A percentile compares a stretch with the other conserved stretches of the same genome.
Evolutionary conservation across 2,329 filamentous ascomycete genomes (phyloP).

Genomic region (Aspergillus pseudoglaucus): DNA sequence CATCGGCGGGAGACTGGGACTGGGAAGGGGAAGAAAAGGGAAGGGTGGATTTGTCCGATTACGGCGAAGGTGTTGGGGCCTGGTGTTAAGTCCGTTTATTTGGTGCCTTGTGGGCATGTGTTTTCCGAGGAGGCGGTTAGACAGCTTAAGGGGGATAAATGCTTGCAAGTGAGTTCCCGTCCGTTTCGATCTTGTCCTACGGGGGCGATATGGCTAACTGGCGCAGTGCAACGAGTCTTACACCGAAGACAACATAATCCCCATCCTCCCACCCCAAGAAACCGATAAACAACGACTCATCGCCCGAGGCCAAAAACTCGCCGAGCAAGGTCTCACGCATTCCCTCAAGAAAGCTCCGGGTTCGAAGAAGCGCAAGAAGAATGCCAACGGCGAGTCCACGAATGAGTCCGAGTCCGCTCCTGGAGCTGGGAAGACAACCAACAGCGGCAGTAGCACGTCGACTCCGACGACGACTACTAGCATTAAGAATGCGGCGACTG

Average conservation of each 20-base stretch:
- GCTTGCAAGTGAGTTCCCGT: conserved; percentile 43
- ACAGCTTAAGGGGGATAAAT: conserved; percentile 63
- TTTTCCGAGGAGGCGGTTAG: conserved; percentile 82
- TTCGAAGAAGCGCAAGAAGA: conserved; percentile 70
- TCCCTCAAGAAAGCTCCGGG: conserved; percentile 72
- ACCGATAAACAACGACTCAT: conserved; percentile 64
- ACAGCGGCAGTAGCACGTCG: conserved; percentile 23
- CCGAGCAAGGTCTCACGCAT: conserved; percentile 69
- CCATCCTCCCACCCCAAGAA: conserved; percentile 67
- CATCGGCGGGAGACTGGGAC: conserved; percentile 34
- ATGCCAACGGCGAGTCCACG: conserved; percentile 34
- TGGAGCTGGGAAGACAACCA: conserved; percentile 8
- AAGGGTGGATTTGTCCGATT: conserved; percentile 75
- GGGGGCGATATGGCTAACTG: conserved; percentile 1
- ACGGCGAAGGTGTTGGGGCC: conserved; percentile 82
- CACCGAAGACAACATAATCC: conserved; percentile 67
- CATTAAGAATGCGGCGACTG: conserved; percentile 85
- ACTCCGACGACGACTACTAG: conserved; percentile 38
- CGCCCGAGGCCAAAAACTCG: conserved; percentile 61
- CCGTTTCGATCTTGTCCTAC: neutral
- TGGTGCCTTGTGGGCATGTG: conserved; percentile 92
- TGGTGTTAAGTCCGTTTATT: conserved; percentile 70
- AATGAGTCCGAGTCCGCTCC: conserved; percentile 31
- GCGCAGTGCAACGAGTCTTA: conserved; percentile 68
- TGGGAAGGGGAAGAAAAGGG: conserved; percentile 36